phyloP scores from a whole-genome alignment of 2,329 filamentous ascomycete genomes.

The Hirsutella thompsonii region DNA sequence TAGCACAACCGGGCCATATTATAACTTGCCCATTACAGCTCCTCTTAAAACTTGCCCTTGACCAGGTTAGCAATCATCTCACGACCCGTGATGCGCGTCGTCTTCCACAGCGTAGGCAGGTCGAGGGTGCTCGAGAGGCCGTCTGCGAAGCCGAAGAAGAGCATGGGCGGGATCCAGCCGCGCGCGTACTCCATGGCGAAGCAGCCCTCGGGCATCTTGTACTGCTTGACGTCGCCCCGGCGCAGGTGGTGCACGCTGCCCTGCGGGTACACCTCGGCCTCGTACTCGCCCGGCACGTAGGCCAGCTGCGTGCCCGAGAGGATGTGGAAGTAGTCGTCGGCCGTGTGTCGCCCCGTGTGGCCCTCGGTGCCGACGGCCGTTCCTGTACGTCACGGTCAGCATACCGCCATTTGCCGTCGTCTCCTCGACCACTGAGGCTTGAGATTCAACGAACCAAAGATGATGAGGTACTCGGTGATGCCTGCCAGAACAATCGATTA shows the following conservation, averaged over 20 bases:
- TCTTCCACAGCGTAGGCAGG: conserved; percentile 73
- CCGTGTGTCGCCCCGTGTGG: conserved; percentile 77
- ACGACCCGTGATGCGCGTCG: conserved; percentile 57
- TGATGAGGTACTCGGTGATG: conserved; percentile 80
- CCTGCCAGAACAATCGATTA: conserved; percentile 21
- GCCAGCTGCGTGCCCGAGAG: conserved; percentile 65
- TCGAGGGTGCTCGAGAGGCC: conserved; percentile 70
- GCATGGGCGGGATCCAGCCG: conserved; percentile 88
- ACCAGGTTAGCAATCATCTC: conserved; percentile 67
- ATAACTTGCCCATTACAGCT: too few species aligned
- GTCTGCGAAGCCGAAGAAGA: conserved; percentile 81
- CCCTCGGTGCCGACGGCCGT: conserved; percentile 76
- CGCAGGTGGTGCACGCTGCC: conserved; percentile 60
- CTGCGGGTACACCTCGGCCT: conserved; percentile 55
- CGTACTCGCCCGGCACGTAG: conserved; percentile 55
- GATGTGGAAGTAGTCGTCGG: conserved; percentile 93
- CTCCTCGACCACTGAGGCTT: too few species aligned
- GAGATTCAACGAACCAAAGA: conserved; percentile 57
- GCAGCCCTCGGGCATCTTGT: conserved; percentile 63
- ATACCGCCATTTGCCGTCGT: too few species aligned
- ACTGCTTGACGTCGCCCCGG: conserved; percentile 67
- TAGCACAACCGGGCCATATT: too few species aligned
- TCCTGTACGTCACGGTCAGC: conserved; percentile 20
- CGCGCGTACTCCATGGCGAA: conserved; percentile 76
- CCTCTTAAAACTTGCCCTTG: conserved; percentile 51